Evolutionary conservation across 2,329 filamentous ascomycete genomes (phyloP).

Genomic region (Pseudogymnoascus sp.): DNA sequence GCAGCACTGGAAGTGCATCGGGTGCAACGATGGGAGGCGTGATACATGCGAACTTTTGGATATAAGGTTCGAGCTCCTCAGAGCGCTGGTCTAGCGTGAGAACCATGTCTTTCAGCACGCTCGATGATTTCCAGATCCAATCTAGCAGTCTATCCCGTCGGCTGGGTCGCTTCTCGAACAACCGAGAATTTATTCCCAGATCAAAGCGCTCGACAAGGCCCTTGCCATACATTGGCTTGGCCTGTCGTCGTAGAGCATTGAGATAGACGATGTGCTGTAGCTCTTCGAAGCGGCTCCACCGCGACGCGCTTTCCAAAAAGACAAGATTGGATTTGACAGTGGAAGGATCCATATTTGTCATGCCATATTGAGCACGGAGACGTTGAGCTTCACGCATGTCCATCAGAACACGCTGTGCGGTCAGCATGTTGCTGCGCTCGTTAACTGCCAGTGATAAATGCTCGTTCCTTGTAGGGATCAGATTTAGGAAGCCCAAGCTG

Average conservation of each 20-base stretch:
- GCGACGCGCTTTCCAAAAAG: slow-evolving; percentile 62
- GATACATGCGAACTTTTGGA: slow-evolving; percentile 85
- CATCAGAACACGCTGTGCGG: slow-evolving; percentile 60
- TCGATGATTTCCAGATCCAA: slow-evolving; percentile 68
- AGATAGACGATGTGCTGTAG: slow-evolving; percentile 74
- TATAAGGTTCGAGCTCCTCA: slow-evolving; percentile 60
- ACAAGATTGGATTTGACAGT: slow-evolving; percentile 61
- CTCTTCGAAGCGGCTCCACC: slow-evolving; percentile 65
- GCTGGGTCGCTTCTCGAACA: slow-evolving; percentile 51
- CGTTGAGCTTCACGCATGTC: slow-evolving; percentile 66
- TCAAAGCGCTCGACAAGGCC: slow-evolving; percentile 69
- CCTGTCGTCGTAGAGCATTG: slow-evolving; percentile 72
- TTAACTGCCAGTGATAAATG: slow-evolving; percentile 46
- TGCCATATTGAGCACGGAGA: slow-evolving; percentile 46
- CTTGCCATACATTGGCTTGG: slow-evolving; percentile 72
- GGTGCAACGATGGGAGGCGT: slow-evolving; percentile 82
- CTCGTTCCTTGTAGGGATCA: slow-evolving; percentile 67
- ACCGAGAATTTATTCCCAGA: slow-evolving; percentile 51
- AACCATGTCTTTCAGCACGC: slow-evolving; percentile 57
- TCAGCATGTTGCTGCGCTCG: slow-evolving; percentile 54
- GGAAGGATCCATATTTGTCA: slow-evolving; percentile 51
- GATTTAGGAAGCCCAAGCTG: slow-evolving; percentile 68
- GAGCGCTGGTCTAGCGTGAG: slow-evolving; percentile 67
- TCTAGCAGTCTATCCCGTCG: slow-evolving; percentile 56
- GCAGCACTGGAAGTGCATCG: slow-evolving; percentile 60